Base-by-base conservation (phyloP, 169 alveolate species). In the Eimeria acervulina region DNA sequence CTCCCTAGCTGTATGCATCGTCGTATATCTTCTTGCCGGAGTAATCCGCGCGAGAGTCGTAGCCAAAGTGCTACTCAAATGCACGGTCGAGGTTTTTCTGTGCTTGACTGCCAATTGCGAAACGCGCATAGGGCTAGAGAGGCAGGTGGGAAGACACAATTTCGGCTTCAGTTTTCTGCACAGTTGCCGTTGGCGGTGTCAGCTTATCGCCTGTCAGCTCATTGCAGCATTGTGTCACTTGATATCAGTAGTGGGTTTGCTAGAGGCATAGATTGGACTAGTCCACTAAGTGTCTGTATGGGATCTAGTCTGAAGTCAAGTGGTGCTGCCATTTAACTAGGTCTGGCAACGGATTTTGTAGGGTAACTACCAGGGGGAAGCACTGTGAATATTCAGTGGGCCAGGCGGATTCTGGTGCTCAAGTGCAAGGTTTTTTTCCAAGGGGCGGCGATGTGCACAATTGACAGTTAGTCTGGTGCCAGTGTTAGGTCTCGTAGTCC, bases 51-150 rank as follows among this genome's bases (percentile, higher is more conserved):
- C 66, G 88, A 40, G 88, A 47, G 61, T 23, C 33, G 93, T 87
- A 61, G 93, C 93, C 93, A 87, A 87, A 87, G 93, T 83, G 93
- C 93, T 87, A 87, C 93, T 55, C 36, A 33, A 55, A 36, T 87
- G 38, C 63, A 87, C 93, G 93, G 93, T 44, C 52, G 93, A 36
- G 95, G 52, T 90, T 44, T 52, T 83, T 83, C n/a, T 74, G 91
- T 83, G 91, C 74, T 83, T 83, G 68, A 51, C 51, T 83, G 91
- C 91, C 72, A 44, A 52, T 83, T 83, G 68, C 72, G 52, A 17
- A 83, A 83, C 33, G 74, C 74, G 91, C 91, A 78, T 63, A 47
- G 88, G 88, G 88, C 51, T 42, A 78, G 88, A 2, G 74, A 83
- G 91, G 91, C 72, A 51, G 91, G 91, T 42, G 76, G 91, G 66